Evolutionary conservation across 108 stramenopile genomes (phyloP).

Genomic region (Epithemia pelagica): DNA sequence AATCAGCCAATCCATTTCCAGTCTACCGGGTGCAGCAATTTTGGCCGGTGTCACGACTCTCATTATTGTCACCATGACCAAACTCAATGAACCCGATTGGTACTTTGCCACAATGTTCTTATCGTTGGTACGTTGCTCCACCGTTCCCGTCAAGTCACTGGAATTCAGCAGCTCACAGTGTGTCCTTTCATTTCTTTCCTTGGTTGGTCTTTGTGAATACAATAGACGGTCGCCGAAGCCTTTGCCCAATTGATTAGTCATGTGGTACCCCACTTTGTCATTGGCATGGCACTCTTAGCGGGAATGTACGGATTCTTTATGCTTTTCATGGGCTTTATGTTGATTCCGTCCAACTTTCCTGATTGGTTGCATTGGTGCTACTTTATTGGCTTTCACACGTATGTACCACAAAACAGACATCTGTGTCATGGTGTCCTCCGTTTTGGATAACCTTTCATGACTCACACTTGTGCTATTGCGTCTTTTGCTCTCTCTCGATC

Average conservation of each 20-base stretch:
- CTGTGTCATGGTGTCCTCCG: too few relatives aligned
- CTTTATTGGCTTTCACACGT: slow-evolving; percentile 50
- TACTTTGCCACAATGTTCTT: slow-evolving; percentile 50
- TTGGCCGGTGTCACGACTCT: slow-evolving; percentile 36
- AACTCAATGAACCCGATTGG: slow-evolving; percentile 33
- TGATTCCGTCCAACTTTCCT: slow-evolving; percentile 52
- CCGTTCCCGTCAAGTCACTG: too few relatives aligned
- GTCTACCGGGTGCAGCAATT: slow-evolving; percentile 35
- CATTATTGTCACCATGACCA: slow-evolving; percentile 39
- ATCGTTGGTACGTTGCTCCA: slow-evolving; percentile 25
- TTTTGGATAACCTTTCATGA: too few relatives aligned
- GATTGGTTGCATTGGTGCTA: slow-evolving; percentile 45
- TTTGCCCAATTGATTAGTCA: slow-evolving; percentile 49
- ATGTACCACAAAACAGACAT: too few relatives aligned
- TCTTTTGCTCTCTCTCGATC: too few relatives aligned
- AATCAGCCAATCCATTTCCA: slow-evolving; percentile 30
- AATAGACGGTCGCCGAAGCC: slow-evolving; percentile 33
- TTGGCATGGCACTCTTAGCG: slow-evolving; percentile 46
- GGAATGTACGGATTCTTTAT: slow-evolving; percentile 56
- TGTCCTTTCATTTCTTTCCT: too few relatives aligned
- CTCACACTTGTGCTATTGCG: too few relatives aligned
- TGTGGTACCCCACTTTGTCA: slow-evolving; percentile 50
- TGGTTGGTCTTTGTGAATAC: too few relatives aligned
- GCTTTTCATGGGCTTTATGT: slow-evolving; percentile 53
- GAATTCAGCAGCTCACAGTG: too few relatives aligned